These are phyloP conservation scores for Sporothrix luriei DNA, from an alignment of 2,329 filamentous ascomycete genomes.

Conservation along the genomic window DNA sequence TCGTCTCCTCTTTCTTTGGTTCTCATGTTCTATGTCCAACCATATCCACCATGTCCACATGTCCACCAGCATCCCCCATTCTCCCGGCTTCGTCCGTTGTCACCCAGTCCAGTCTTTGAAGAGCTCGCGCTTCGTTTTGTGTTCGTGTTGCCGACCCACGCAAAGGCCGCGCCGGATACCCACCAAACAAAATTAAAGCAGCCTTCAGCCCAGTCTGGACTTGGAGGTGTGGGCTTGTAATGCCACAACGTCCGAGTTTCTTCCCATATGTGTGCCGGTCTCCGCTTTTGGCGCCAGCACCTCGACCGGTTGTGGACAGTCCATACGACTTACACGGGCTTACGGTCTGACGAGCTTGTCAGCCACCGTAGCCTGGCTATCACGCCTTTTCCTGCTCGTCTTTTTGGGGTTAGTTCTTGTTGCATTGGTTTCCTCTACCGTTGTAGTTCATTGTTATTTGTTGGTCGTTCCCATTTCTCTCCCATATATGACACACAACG, in stretches of 20 bases:
- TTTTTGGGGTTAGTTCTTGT: background rate
- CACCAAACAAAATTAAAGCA: constrained; percentile 4
- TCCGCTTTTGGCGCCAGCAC: constrained; percentile 5
- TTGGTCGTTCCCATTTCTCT: background rate
- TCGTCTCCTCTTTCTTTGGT: background rate
- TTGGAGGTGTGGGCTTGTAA: no score
- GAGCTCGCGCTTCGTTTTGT: background rate
- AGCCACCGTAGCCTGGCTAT: background rate
- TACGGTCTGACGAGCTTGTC: constrained; percentile 16
- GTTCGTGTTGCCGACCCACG: constrained; percentile 15
- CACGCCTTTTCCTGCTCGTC: background rate
- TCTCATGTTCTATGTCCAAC: no score
- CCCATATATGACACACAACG: no score
- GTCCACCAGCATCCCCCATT: background rate
- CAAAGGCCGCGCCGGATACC: background rate
- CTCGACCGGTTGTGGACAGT: no score
- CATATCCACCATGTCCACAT: background rate
- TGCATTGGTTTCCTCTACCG: background rate
- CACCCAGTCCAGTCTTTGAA: background rate
- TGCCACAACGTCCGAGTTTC: no score
- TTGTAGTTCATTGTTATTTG: no score
- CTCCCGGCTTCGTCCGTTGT: background rate
- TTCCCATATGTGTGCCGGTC: constrained; percentile 18
- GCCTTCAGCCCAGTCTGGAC: background rate
- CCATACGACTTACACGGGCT: background rate